These are phyloP conservation scores for Hygrocybe punicea DNA, from an alignment of 768 basidiomycete species.

Conservation along the genomic window DNA sequence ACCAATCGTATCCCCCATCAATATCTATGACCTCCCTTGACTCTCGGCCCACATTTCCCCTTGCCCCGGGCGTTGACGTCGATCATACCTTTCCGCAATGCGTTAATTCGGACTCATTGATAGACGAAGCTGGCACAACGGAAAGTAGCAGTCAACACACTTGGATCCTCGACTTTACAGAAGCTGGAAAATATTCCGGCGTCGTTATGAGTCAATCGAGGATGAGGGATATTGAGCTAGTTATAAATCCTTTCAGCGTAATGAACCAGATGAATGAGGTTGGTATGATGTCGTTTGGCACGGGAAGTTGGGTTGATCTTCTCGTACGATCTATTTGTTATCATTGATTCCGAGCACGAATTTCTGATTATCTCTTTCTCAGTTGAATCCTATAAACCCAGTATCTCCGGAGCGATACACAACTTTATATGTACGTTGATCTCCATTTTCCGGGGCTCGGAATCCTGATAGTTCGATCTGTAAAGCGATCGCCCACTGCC, in stretches of 20 bases:
- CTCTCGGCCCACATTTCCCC: slow-evolving; percentile 53
- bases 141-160: slow-evolving; percentile 33
- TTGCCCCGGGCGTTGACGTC: slow-evolving; percentile 46
- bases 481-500: slow-evolving; percentile 61
- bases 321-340: slow-evolving; percentile 41
- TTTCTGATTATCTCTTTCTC: background rate
- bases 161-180: slow-evolving; percentile 76
- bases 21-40: slow-evolving; percentile 46
- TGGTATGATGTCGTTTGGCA: slow-evolving; percentile 45
- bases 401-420: slow-evolving; percentile 63
- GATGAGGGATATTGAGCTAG: slow-evolving; percentile 67
- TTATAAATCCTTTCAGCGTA: slow-evolving; percentile 55
- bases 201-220: slow-evolving; percentile 71
- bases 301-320: slow-evolving; percentile 63
- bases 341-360: background rate
- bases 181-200: slow-evolving; percentile 48
- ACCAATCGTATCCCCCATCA: slow-evolving; percentile 40
- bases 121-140: slow-evolving; percentile 13
- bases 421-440: slow-evolving; percentile 57
- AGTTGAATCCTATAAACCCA: slow-evolving; percentile 53
- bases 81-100: slow-evolving; percentile 52
- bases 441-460: background rate
- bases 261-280: slow-evolving; percentile 42
- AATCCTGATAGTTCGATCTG: slow-evolving; percentile 1
- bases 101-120: slow-evolving; percentile 27